Evolutionary conservation across 441 rosid species (phyloP), one percentile per base, ranked within the genome.

Genomic region (Erodium chrysanthum): DNA sequence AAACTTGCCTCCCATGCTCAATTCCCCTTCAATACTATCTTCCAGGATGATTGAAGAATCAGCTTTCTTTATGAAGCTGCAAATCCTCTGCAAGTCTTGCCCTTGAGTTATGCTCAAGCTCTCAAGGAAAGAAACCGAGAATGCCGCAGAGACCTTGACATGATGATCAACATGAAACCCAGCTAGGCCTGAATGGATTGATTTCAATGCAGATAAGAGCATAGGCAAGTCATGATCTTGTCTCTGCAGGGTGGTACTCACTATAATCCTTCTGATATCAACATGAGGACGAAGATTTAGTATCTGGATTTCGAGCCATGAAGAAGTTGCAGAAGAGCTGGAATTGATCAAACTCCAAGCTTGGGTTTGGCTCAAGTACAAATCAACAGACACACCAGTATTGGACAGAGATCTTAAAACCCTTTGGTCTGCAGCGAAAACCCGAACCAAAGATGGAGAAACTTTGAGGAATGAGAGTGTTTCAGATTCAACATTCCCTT

Each of bases 111-210:
- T 20, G 58, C 71, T 66, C 73, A 84, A 64, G 8, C 78, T 79
- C 76, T 84, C 77, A 18, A 84, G 54, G 61, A 72, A 74, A 3
- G 84, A 50, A 59, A 75, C 56, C 5, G 88, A 68, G 76, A 86
- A 75, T 17, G 71, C 77, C 23, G 72, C 80, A 0, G 86, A 84
- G 15, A 82, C 76, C 68, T 76, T 77, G 27, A 81, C 52, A 52
- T 74, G n/a, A n/a, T n/a, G n/a, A n/a, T n/a, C n/a, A n/a, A n/a
- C 59, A 65, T 29, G 33, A 29, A 29, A 29, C 33, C 66, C 70
- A 1, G 10, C 23, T 11, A 83, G 69, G 48, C 70, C 67, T 9
- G 77, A 71, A 58, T 79, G 72, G 72, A 85, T 68, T 58, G 70
- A 71, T 77, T 68, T 73, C 73, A 85, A 65, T 27, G 75, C 15